These are phyloP conservation scores for Phytophthora ohioensis DNA, from an alignment of 352 stramenopile species.

Conservation along the genomic window DNA sequence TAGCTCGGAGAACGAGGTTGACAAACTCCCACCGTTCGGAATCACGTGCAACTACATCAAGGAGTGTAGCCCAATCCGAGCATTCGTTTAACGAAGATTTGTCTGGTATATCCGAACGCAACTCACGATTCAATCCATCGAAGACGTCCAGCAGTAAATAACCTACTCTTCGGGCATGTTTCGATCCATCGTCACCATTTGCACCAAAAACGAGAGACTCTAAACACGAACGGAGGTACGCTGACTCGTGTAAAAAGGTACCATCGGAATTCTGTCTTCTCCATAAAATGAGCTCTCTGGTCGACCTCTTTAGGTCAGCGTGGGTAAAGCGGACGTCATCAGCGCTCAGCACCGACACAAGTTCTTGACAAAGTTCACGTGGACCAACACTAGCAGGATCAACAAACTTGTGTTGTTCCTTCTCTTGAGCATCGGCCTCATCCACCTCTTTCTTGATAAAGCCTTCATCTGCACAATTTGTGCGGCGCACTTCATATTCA, in stretches of 20 bases:
- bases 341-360: conserved; percentile 39
- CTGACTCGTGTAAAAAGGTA: conserved; percentile 3
- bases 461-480: conserved; percentile 47
- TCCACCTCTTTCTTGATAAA: conserved; percentile 62
- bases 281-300: conserved; percentile 41
- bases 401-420: conserved; percentile 45
- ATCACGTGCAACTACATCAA: conserved; percentile 36
- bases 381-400: conserved; percentile 39
- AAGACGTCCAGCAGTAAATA: conserved; percentile 73
- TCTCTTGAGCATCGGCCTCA: conserved; percentile 28
- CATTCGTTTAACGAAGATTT: conserved; percentile 8
- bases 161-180: conserved; percentile 55
- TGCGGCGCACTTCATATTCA: conserved; percentile 58
- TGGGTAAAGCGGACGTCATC: conserved; percentile 42
- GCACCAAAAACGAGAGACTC: conserved; percentile 24
- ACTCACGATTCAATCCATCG: conserved; percentile 27
- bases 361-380: conserved; percentile 37
- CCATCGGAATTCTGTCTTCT: conserved; percentile 13
- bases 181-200: conserved; percentile 32
- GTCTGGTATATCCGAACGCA: not conserved
- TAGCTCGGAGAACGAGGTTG: conserved; percentile 51
- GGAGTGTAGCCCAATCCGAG: conserved; percentile 31
- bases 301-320: conserved; percentile 51
- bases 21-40: conserved; percentile 52
- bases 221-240: conserved; percentile 32